Conservation (phyloP, 2,329 filamentous ascomycete species). For the Onygenales sp. region DNA sequence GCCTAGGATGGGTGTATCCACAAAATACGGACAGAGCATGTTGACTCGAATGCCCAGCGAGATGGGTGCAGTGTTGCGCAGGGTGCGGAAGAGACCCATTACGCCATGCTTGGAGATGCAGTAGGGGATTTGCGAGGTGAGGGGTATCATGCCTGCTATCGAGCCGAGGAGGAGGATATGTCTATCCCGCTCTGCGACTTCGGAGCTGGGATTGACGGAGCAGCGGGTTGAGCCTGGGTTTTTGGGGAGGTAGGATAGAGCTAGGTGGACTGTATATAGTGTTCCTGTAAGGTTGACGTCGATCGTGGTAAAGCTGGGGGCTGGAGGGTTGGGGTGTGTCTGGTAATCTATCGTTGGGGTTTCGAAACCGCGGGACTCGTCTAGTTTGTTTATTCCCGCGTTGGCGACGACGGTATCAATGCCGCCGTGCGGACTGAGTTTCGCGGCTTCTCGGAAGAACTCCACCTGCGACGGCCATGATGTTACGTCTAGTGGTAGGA, state of each 20-base stretch:
- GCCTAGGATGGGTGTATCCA: conserved; percentile 51
- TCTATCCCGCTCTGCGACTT: conserved; percentile 38
- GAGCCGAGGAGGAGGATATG: conserved; percentile 56
- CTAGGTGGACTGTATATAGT: conserved; percentile 56
- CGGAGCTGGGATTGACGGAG: conserved; percentile 18
- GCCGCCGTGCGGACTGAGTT: conserved; percentile 44
- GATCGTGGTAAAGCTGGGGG: conserved; percentile 45
- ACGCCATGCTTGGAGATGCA: conserved; percentile 57
- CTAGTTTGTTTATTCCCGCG: conserved; percentile 48
- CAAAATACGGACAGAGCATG: conserved; percentile 59
- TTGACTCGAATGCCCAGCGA: conserved; percentile 51
- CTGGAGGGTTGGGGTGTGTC: conserved; percentile 30
- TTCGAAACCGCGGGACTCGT: conserved; percentile 35
- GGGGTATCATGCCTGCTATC: conserved; percentile 43
- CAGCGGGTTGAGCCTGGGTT: conserved; percentile 37
- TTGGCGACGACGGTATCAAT: conserved; percentile 59
- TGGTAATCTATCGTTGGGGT: conserved; percentile 25
- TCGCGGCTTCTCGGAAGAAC: conserved; percentile 51
- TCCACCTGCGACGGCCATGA: conserved; percentile 55
- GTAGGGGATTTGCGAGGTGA: conserved; percentile 43
- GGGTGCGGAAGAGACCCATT: conserved; percentile 52
- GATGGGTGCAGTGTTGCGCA: conserved; percentile 42
- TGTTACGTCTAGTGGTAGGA: conserved; percentile 46
- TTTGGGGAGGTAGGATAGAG: conserved; percentile 48
- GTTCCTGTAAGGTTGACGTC: conserved; percentile 57